These are phyloP conservation scores for Brettanomyces nanus DNA, from an alignment of 805 yeast genomes.

Conservation along the genomic window DNA sequence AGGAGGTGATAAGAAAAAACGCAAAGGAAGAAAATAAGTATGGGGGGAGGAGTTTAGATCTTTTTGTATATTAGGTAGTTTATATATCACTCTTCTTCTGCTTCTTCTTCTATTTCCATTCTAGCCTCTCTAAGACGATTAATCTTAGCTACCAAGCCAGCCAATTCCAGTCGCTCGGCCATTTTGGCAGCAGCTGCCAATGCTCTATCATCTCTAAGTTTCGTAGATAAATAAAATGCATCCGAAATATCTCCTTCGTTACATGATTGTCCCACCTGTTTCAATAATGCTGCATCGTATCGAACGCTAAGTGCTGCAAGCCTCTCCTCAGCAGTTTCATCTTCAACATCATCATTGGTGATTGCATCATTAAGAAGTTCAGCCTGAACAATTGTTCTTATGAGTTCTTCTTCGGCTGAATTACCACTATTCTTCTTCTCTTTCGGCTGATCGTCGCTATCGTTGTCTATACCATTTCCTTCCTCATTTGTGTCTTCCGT, in stretches of 20 bases:
- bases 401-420: constrained; percentile 54
- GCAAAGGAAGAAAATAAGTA: neutral
- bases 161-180: constrained; percentile 62
- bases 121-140: constrained; percentile 45
- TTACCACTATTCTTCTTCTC: constrained; percentile 21
- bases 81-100: neutral
- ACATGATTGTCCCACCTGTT: constrained; percentile 69
- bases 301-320: constrained; percentile 44
- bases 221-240: constrained; percentile 61
- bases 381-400: constrained; percentile 55
- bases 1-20: neutral
- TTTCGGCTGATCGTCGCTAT: constrained; percentile 21
- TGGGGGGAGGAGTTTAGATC: constrained; percentile 6
- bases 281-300: constrained; percentile 71
- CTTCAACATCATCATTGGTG: constrained; percentile 29
- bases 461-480: constrained; percentile 42
- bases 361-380: constrained; percentile 52
- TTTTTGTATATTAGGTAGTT: too few relatives aligned
- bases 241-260: constrained; percentile 52
- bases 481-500: constrained; percentile 21
- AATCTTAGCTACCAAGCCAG: constrained; percentile 44
- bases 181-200: constrained; percentile 77
- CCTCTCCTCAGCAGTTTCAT: constrained; percentile 35
- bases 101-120: constrained; percentile 25
- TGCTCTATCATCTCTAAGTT: constrained; percentile 65